A percentile compares a stretch with the other conserved stretches of the same genome.
Evolutionary conservation across 805 yeast genomes (phyloP).

Genomic region (Hanseniaspora thailandica): DNA sequence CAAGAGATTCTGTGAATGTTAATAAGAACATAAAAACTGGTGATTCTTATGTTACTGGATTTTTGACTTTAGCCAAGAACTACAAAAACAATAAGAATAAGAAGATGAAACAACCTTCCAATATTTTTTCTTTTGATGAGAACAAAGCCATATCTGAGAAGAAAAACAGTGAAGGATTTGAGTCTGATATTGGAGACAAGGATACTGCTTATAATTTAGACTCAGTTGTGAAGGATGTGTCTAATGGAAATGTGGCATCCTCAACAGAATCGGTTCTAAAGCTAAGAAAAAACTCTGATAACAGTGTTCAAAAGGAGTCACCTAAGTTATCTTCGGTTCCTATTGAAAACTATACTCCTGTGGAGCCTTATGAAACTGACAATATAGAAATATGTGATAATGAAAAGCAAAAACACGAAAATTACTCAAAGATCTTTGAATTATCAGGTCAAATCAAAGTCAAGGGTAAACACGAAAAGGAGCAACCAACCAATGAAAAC

Average conservation of each 20-base stretch:
- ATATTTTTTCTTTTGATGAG: neutral
- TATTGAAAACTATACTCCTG: neutral
- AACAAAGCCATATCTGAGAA: neutral
- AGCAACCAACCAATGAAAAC: neutral
- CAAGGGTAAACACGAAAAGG: neutral
- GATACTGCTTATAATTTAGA: neutral
- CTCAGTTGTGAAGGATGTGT: neutral
- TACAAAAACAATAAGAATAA: slow-evolving; percentile 4
- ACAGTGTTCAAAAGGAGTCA: neutral
- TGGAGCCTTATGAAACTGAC: neutral
- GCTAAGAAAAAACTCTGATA: neutral
- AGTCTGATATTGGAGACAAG: slow-evolving; percentile 2
- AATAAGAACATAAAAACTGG: slow-evolving; percentile 17
- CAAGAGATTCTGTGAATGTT: slow-evolving; percentile 41
- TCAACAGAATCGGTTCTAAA: neutral
- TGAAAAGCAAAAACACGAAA: neutral
- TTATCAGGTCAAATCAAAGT: neutral
- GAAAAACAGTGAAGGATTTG: neutral
- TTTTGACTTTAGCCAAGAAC: slow-evolving; percentile 9
- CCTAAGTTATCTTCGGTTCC: neutral
- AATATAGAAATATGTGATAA: neutral
- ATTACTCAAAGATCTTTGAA: slow-evolving; percentile 1
- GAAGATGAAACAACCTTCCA: neutral
- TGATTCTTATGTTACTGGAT: slow-evolving; percentile 14
- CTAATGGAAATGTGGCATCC: neutral